A percentile compares a stretch with the other conserved stretches of the same genome.
Conservation (phyloP, 2,329 filamentous ascomycete genomes). For the Arthroderma sp. region DNA sequence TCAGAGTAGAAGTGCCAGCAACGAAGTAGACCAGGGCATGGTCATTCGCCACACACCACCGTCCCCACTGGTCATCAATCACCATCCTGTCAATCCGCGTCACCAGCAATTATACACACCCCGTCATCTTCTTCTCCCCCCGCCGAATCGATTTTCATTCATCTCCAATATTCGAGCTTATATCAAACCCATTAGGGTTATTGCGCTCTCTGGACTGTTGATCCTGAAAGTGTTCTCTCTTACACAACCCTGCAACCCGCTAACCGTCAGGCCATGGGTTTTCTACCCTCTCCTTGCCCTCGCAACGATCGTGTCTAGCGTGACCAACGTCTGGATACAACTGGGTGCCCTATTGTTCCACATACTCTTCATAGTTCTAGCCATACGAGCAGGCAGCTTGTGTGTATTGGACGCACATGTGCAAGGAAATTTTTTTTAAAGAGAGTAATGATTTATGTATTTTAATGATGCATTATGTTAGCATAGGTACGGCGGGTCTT, state of each 20-base stretch:
- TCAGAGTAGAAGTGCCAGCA: too few species aligned
- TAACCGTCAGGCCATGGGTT: constrained; percentile 50
- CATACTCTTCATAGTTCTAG: constrained; percentile 29
- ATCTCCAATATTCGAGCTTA: constrained; percentile 4
- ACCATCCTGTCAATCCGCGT: neutral
- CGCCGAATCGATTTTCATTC: constrained; percentile 23
- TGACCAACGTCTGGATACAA: constrained; percentile 25
- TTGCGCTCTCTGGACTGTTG: constrained; percentile 49
- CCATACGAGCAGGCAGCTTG: constrained; percentile 20
- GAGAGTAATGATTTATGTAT: neutral
- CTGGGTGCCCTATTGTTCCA: constrained; percentile 35
- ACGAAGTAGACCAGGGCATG: neutral
- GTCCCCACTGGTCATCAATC: neutral
- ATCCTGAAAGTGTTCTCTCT: constrained; percentile 54
- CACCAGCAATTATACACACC: constrained; percentile 5
- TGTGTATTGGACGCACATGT: neutral
- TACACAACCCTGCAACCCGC: constrained; percentile 57
- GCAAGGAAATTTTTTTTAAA: neutral
- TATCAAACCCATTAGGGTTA: constrained; percentile 16
- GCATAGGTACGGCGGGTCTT: neutral
- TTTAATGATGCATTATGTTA: neutral
- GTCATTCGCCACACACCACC: neutral
- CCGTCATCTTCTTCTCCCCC: constrained; percentile 29
- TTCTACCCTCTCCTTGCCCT: constrained; percentile 55
- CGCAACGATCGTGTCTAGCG: constrained; percentile 50